Evolutionary conservation across 805 yeast genomes (phyloP).

Genomic region (Nakazawaea molendinolei): DNA sequence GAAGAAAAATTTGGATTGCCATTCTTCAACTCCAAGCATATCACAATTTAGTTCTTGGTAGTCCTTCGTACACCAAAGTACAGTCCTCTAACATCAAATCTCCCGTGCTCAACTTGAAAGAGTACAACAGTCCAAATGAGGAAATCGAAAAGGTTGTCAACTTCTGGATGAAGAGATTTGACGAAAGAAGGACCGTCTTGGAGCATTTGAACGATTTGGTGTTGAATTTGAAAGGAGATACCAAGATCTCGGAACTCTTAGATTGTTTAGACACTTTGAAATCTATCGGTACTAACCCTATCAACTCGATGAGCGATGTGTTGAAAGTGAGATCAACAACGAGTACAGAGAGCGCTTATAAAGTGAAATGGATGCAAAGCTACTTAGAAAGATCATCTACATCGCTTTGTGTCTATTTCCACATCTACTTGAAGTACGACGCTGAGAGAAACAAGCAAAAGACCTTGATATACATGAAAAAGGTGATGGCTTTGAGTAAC

Average conservation of each 20-base stretch:
- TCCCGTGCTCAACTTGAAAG: constrained; percentile 29
- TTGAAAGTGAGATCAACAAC: constrained; percentile 16
- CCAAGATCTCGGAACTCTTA: constrained; percentile 29
- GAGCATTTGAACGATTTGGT: constrained; percentile 25
- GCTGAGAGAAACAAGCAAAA: background rate
- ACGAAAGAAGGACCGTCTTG: constrained; percentile 20
- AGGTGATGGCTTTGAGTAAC: background rate
- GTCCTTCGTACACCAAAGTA: constrained; percentile 29
- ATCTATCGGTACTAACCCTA: constrained; percentile 18
- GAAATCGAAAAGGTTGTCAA: constrained; percentile 30
- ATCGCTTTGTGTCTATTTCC: constrained; percentile 4
- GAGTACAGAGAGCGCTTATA: constrained; percentile 14
- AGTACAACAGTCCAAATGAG: constrained; percentile 22
- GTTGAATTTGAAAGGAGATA: constrained; percentile 27
- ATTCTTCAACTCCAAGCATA: constrained; percentile 35
- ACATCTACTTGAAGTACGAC: constrained; percentile 7
- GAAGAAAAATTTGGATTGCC: constrained; percentile 44
- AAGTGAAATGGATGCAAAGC: constrained; percentile 3
- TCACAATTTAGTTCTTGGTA: constrained; percentile 36
- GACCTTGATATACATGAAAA: background rate
- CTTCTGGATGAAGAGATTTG: constrained; percentile 20
- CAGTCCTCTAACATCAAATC: constrained; percentile 35
- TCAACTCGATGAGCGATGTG: constrained; percentile 15
- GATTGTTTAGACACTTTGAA: constrained; percentile 28
- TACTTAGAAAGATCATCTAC: constrained; percentile 3